These are phyloP conservation scores for Triglochin maritima DNA, from an alignment of 106 monocot species.

Conservation along the genomic window DNA sequence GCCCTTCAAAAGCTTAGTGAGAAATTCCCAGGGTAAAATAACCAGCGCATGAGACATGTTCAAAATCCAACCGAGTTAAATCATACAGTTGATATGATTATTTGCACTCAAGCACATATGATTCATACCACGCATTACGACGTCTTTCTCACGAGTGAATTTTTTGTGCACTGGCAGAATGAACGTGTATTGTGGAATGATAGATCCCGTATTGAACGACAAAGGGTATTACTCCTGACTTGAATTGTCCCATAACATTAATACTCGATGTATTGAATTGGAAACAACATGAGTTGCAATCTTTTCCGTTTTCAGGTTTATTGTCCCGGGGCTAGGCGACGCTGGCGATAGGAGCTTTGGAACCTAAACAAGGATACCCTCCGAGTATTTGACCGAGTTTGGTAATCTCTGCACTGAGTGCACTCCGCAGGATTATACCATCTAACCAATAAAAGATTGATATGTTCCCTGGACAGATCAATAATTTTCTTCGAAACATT, in stretches of 20 bases:
- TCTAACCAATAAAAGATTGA: too few relatives aligned
- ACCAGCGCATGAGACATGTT: too few relatives aligned
- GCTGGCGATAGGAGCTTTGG: constrained; percentile 90
- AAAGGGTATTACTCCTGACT: constrained; percentile 44
- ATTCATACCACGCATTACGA: too few relatives aligned
- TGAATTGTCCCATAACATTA: neutral
- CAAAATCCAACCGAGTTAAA: neutral
- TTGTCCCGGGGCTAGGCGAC: constrained; percentile 88
- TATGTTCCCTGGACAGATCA: too few relatives aligned
- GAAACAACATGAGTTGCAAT: too few relatives aligned
- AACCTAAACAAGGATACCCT: constrained; percentile 25
- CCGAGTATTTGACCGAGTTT: too few relatives aligned
- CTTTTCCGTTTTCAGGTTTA: constrained; percentile 40
- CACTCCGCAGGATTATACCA: too few relatives aligned
- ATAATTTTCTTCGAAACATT: too few relatives aligned
- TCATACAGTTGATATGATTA: too few relatives aligned
- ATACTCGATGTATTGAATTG: too few relatives aligned
- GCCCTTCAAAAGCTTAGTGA: constrained; percentile 79
- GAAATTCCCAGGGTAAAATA: constrained; percentile 76
- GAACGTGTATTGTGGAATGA: constrained; percentile 76
- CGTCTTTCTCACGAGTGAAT: neutral
- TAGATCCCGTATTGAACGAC: constrained; percentile 76
- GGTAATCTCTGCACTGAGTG: too few relatives aligned
- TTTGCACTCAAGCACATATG: too few relatives aligned
- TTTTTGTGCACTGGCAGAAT: constrained; percentile 32